Evolutionary conservation across 179 eudicot species (phyloP), one percentile per base, ranked within the genome.

Genomic region (Nepenthes alata): DNA sequence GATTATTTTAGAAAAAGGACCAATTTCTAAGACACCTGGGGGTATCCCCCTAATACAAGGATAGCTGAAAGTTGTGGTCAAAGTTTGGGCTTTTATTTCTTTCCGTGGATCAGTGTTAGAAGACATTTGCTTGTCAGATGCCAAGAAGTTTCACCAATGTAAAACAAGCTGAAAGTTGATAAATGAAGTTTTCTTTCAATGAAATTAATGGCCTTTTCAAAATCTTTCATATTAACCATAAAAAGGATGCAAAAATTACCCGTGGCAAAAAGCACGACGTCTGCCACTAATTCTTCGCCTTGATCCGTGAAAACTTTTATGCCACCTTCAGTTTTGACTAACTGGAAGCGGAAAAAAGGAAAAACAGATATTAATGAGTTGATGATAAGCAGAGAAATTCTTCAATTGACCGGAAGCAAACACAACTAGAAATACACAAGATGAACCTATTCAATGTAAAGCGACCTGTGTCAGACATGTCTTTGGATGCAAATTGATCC

Each of bases 211-310:
- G 25, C 25, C 25, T 25, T 25, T 25, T 25, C 25, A 25, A 25
- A 25, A 25, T 25, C 25, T 25, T 25, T 25, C 25, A 25, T 25
- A 25, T 25, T 25, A 41, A 4, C 45, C 45, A 41, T 41, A 7
- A 41, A 41, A 53, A 37, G 41, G 25, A 7, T 41, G 8, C 45
- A 41, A 25, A 12, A 59, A 60, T 70, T 82, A 94, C 99, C 97
- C 13, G 99, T 94, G 56, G 97, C 97, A 75, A 94, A 87, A 68
- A 94, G 89, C 5, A 94, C 97, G 66, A 73, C 97, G 82, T 94
- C 99, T 35, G 91, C 97, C 66, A 74, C 71, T 62, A 94, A 60
- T 70, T 85, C 99, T 82, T 87, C 96, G 70, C 99, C 99, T 53
- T 87, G 95, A 75, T 83, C 91, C 35, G 97, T 90, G 34, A 64